Evolutionary conservation across 805 yeast genomes (phyloP).

Genomic region (Teunomyces barrocoloradensis): DNA sequence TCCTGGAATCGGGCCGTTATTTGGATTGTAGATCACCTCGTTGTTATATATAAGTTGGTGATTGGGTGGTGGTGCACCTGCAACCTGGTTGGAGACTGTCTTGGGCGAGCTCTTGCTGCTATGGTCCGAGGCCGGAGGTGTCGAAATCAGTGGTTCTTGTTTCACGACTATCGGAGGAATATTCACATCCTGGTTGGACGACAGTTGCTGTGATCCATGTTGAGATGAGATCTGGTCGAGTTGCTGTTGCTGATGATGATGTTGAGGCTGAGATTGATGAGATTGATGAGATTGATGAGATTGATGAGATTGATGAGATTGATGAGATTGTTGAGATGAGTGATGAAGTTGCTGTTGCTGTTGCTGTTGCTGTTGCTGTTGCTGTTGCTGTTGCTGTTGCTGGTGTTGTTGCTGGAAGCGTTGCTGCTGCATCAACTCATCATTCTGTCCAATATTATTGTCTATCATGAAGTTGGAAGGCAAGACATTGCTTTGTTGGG

Average conservation of each 20-base stretch:
- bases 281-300: conserved; percentile 5
- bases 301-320: not conserved
- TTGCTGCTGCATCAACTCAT: conserved; percentile 2
- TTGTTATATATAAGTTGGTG: conserved; percentile 53
- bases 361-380: conserved; percentile 14
- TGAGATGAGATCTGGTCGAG: not conserved
- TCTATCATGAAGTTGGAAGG: not conserved
- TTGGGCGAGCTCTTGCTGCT: conserved; percentile 5
- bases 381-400: conserved; percentile 8
- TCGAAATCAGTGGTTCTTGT: conserved; percentile 1
- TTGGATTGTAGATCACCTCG: conserved; percentile 52
- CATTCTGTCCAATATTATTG: not conserved
- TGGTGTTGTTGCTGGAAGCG: conserved; percentile 11
- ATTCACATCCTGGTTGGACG: not conserved
- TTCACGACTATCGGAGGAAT: not conserved
- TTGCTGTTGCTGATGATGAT: conserved; percentile 2
- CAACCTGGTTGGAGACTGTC: conserved; percentile 14
- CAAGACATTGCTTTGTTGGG: not conserved
- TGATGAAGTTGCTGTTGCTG: conserved; percentile 7
- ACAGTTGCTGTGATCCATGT: not conserved
- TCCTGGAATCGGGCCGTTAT: conserved; percentile 60
- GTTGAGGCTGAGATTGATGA: conserved; percentile 1
- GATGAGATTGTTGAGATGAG: too few relatives aligned
- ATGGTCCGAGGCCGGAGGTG: conserved; percentile 4
- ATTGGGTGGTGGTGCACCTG: conserved; percentile 49